A percentile compares a stretch with the other conserved stretches of the same genome.
Evolutionary conservation across 495 filamentous ascomycete genomes (phyloP).

Genomic region (Penicillium riverlandense): DNA sequence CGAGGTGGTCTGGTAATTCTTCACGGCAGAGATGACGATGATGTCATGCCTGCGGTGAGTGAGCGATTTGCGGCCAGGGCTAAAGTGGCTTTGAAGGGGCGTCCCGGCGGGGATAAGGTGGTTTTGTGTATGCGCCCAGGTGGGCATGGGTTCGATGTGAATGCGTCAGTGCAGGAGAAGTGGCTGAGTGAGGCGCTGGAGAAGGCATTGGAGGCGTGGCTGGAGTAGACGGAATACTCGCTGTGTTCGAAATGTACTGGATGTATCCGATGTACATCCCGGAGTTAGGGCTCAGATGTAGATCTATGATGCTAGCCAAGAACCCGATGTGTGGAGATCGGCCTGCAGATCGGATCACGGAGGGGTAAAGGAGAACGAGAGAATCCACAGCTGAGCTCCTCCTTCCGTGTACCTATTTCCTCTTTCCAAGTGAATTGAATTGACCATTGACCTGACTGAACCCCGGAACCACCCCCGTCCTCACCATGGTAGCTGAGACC

Average conservation of each 20-base stretch:
- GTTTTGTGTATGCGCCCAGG: conserved; percentile 7
- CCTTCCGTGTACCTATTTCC: neutral
- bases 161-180: conserved; percentile 1
- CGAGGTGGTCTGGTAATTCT: conserved; percentile 10
- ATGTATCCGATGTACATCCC: too few species aligned
- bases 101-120: conserved; percentile 6
- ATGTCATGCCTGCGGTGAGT: conserved; percentile 5
- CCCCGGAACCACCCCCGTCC: too few species aligned
- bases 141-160: conserved; percentile 13
- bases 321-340: conserved; percentile 2
- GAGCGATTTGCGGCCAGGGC: conserved; percentile 12
- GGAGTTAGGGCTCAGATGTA: too few species aligned
- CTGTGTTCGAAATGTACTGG: too few species aligned
- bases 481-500: conserved; percentile 34
- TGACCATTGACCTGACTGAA: too few species aligned
- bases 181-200: conserved; percentile 9
- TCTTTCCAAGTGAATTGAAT: neutral
- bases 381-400: neutral
- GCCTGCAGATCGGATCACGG: conserved; percentile 8
- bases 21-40: conserved; percentile 6
- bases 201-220: conserved; percentile 1
- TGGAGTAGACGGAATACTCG: too few species aligned
- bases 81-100: conserved; percentile 1
- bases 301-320: too few species aligned
- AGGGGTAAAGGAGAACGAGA: conserved; percentile 7